Percentiles rank a stretch among this genome's conserved stretches.
Conservation (phyloP, 306 rosid species). For the Acacia melanoxylon region DNA sequence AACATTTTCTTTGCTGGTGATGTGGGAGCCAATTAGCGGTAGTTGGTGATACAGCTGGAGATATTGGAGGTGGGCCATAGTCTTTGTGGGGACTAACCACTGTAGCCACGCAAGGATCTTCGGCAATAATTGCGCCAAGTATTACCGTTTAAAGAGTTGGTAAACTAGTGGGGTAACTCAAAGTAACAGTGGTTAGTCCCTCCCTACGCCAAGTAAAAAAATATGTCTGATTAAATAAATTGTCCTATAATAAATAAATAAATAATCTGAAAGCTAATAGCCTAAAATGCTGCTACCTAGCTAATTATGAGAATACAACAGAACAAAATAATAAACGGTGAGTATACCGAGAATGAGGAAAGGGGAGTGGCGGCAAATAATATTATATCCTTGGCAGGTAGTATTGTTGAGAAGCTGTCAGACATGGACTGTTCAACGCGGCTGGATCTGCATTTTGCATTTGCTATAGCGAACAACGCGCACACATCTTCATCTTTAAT, state of each 20-base stretch:
- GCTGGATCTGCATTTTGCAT: neutral
- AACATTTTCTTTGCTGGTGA: neutral
- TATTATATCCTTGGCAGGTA: neutral
- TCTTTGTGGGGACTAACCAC: slow-evolving; percentile 35
- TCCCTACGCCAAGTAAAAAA: no score
- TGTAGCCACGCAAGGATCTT: slow-evolving; percentile 35
- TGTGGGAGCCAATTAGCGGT: neutral
- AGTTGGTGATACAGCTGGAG: slow-evolving; percentile 58
- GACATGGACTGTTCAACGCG: neutral
- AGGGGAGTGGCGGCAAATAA: neutral
- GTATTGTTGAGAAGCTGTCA: neutral
- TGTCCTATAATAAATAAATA: no score
- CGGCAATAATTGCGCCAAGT: slow-evolving; percentile 34
- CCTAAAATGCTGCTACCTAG: neutral
- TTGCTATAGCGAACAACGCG: neutral
- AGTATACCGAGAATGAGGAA: neutral
- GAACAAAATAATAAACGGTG: neutral
- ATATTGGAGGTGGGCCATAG: slow-evolving; percentile 30
- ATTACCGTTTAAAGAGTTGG: neutral
- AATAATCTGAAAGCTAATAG: neutral
- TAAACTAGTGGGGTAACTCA: neutral
- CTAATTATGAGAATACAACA: neutral
- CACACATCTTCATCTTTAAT: neutral
- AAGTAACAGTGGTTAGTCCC: neutral
- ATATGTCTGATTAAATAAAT: no score